phyloP scores from a whole-genome alignment of 1,284 basidiomycete genomes.

The Ustilago trichophora region DNA sequence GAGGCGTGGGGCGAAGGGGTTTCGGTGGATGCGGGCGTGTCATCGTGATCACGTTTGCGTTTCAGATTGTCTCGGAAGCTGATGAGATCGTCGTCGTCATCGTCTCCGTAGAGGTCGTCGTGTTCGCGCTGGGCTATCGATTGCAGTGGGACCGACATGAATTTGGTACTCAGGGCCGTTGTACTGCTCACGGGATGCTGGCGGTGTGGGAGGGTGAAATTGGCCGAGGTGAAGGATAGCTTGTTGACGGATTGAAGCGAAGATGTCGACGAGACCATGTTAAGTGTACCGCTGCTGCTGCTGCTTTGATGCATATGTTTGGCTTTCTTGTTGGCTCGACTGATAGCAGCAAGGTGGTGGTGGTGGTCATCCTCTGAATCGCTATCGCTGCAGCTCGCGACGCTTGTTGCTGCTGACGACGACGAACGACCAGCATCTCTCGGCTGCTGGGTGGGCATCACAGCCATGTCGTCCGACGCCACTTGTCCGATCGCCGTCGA shows the following conservation, averaged over 20 bases:
- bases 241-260: too few relatives aligned
- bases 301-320: not conserved
- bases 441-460: too few relatives aligned
- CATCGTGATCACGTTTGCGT: slow-evolving; percentile 2
- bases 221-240: too few relatives aligned
- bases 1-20: too few relatives aligned
- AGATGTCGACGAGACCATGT: too few relatives aligned
- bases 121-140: slow-evolving; percentile 1
- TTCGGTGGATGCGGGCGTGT: too few relatives aligned
- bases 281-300: too few relatives aligned
- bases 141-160: slow-evolving; percentile 11
- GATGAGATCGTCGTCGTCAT: slow-evolving; percentile 29
- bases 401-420: slow-evolving; percentile 5
- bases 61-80: slow-evolving; percentile 9
- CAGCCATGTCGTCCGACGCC: too few relatives aligned
- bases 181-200: not conserved
- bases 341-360: too few relatives aligned
- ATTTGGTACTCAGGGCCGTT: not conserved
- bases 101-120: slow-evolving; percentile 28
- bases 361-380: not conserved
- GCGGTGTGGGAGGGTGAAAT: not conserved
- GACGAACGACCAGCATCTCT: too few relatives aligned
- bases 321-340: slow-evolving; percentile 1
- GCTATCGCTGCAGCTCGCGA: slow-evolving; percentile 8
- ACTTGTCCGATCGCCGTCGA: too few relatives aligned